phyloP scores from a whole-genome alignment of 257 asterid species.

The Verbena officinalis region DNA sequence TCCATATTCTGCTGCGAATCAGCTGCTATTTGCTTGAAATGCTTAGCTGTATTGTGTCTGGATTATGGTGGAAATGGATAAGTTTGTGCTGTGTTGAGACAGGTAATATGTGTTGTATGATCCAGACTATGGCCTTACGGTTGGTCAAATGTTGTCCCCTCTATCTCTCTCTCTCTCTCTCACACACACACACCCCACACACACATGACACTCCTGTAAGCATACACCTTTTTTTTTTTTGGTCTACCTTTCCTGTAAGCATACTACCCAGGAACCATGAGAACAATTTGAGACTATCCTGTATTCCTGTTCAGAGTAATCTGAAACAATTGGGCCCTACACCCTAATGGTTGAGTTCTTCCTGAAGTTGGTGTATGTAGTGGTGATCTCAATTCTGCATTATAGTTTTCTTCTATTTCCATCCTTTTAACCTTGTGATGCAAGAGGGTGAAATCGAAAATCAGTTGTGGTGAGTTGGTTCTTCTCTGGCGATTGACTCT shows the following conservation, averaged over 20 bases:
- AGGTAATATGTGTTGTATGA: neutral
- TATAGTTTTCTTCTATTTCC: neutral
- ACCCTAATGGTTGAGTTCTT: too few relatives aligned
- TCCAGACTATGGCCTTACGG: neutral
- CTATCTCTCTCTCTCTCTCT: too few relatives aligned
- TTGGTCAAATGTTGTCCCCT: neutral
- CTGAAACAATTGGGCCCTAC: slow-evolving; percentile 1
- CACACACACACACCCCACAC: too few relatives aligned
- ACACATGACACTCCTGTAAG: slow-evolving; percentile 6
- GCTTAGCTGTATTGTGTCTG: slow-evolving; percentile 5
- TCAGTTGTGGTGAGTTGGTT: neutral
- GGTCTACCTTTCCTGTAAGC: too few relatives aligned
- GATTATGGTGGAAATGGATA: slow-evolving; percentile 5
- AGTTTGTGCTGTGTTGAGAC: slow-evolving; percentile 12
- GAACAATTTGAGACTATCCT: neutral
- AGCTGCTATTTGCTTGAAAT: slow-evolving; percentile 12
- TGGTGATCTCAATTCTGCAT: neutral
- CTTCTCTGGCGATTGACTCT: neutral
- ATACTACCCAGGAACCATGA: neutral
- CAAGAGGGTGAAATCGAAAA: slow-evolving; percentile 14
- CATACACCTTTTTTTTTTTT: too few relatives aligned
- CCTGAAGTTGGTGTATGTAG: neutral
- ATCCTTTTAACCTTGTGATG: slow-evolving; percentile 8
- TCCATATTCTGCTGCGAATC: slow-evolving; percentile 1
- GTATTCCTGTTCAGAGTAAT: slow-evolving; percentile 2